phyloP scores from a whole-genome alignment of 768 basidiomycete species.

The Filobasidium wieringae region DNA sequence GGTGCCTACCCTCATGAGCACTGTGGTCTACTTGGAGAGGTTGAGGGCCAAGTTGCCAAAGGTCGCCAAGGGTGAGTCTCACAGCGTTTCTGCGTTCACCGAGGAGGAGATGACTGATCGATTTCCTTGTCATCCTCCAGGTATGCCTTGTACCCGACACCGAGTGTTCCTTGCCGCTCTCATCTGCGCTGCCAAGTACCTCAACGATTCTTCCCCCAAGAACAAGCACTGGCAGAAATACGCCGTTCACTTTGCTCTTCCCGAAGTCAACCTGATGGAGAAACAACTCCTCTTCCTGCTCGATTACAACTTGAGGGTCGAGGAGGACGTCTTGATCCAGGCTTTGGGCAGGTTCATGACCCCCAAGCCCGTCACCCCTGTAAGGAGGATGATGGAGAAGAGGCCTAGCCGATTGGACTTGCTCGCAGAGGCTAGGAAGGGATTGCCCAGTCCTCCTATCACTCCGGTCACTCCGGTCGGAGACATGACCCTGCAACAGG shows the following conservation, averaged over 20 bases:
- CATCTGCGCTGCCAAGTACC: slow-evolving; percentile 90
- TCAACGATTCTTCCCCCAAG: slow-evolving; percentile 76
- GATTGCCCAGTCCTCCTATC: neutral
- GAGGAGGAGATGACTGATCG: slow-evolving; percentile 9
- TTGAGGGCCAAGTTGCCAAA: slow-evolving; percentile 65
- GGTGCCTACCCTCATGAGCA: slow-evolving; percentile 77
- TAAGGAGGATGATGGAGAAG: neutral
- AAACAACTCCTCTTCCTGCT: slow-evolving; percentile 84
- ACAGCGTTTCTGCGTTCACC: no score
- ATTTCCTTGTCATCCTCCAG: no score
- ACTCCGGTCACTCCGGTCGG: neutral
- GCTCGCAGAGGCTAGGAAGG: neutral
- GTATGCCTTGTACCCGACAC: slow-evolving; percentile 84
- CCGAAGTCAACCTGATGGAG: slow-evolving; percentile 83
- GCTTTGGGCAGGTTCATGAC: neutral
- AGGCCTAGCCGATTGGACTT: neutral
- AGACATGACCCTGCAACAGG: neutral
- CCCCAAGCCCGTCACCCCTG: neutral
- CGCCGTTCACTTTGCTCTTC: slow-evolving; percentile 56
- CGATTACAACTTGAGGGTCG: slow-evolving; percentile 78
- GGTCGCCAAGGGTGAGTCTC: slow-evolving; percentile 64
- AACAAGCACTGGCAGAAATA: slow-evolving; percentile 81
- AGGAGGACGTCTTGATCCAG: slow-evolving; percentile 61
- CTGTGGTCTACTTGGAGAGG: slow-evolving; percentile 81
- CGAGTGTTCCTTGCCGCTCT: slow-evolving; percentile 91